phyloP scores from a whole-genome alignment of 176 grass and related monocot species.

The Oropetium thomaeum region DNA sequence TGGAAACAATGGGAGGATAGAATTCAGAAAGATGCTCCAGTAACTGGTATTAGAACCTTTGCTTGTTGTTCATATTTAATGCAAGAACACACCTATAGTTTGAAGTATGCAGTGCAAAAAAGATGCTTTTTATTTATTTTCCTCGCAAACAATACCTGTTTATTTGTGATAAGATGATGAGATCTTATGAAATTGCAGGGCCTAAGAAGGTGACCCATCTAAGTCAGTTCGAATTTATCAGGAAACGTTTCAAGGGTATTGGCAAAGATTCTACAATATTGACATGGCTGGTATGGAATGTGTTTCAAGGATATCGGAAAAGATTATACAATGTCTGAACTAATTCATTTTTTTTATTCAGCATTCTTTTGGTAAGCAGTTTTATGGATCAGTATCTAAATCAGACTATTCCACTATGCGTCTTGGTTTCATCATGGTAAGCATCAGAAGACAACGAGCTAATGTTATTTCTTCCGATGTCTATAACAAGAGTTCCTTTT shows the following conservation, averaged over 20 bases:
- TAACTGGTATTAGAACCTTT: conserved; percentile 52
- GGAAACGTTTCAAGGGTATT: conserved; percentile 72
- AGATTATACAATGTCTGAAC: conserved; percentile 66
- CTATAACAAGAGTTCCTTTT: not conserved
- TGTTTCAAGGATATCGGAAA: conserved; percentile 56
- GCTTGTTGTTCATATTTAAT: conserved; percentile 11
- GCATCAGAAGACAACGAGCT: conserved; percentile 18
- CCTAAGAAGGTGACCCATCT: conserved; percentile 41
- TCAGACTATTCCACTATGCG: conserved; percentile 77
- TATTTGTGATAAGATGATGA: conserved; percentile 12
- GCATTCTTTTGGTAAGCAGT: conserved; percentile 91
- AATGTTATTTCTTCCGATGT: not conserved
- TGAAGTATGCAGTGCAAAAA: not conserved
- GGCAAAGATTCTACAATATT: conserved; percentile 76
- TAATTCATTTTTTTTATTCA: conserved; percentile 30
- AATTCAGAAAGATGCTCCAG: conserved; percentile 58
- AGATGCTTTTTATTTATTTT: not conserved
- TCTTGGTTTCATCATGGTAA: conserved; percentile 94
- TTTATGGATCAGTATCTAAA: conserved; percentile 63
- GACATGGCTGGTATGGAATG: conserved; percentile 90
- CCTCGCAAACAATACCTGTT: not conserved
- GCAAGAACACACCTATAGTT: not conserved
- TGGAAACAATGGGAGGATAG: conserved; percentile 84
- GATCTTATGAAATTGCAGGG: conserved; percentile 27
- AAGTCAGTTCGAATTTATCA: conserved; percentile 72